Evolutionary conservation across 2,329 filamentous ascomycete species (phyloP).

Genomic region (Diatrype stigma): DNA sequence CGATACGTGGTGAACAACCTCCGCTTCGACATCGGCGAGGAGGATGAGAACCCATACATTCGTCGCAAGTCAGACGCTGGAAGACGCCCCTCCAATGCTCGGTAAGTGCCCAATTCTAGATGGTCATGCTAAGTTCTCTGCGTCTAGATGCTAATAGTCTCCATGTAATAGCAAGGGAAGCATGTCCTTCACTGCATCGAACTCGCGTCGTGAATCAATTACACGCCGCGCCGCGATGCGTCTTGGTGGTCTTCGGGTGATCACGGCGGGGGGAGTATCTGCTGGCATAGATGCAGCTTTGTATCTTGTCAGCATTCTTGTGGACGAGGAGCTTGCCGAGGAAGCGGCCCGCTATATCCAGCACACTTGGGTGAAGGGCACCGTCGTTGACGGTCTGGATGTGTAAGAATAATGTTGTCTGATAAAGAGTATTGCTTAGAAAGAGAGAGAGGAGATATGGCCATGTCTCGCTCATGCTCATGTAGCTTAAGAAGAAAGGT

Average conservation of each 20-base stretch:
- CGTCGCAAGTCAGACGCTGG: slow-evolving; percentile 67
- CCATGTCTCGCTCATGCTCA: slow-evolving; percentile 9
- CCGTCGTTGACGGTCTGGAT: slow-evolving; percentile 80
- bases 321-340: slow-evolving; percentile 70
- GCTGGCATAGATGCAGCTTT: slow-evolving; percentile 78
- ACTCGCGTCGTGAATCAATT: slow-evolving; percentile 73
- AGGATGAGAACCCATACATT: slow-evolving; percentile 81
- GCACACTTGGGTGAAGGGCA: slow-evolving; percentile 81
- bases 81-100: slow-evolving; percentile 56
- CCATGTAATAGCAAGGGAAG: slow-evolving; percentile 68
- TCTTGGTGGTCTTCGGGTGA: slow-evolving; percentile 64
- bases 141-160: slow-evolving; percentile 15
- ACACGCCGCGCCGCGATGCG: slow-evolving; percentile 73
- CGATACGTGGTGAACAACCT: slow-evolving; percentile 90
- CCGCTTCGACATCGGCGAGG: slow-evolving; percentile 76
- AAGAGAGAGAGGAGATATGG: no score
- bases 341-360: slow-evolving; percentile 74
- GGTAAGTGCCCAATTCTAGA: slow-evolving; percentile 38
- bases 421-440: slow-evolving; percentile 1
- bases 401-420: slow-evolving; percentile 48
- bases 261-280: slow-evolving; percentile 75
- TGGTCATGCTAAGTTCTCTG: background rate
- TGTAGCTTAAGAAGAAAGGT: slow-evolving; percentile 3
- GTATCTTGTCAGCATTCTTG: slow-evolving; percentile 80
- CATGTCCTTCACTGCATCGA: slow-evolving; percentile 73